Percentiles rank a stretch among this genome's conserved stretches.
Evolutionary conservation across 192 early-diverging fungal species (phyloP).

Genomic region (Obelidium mucronatum): DNA sequence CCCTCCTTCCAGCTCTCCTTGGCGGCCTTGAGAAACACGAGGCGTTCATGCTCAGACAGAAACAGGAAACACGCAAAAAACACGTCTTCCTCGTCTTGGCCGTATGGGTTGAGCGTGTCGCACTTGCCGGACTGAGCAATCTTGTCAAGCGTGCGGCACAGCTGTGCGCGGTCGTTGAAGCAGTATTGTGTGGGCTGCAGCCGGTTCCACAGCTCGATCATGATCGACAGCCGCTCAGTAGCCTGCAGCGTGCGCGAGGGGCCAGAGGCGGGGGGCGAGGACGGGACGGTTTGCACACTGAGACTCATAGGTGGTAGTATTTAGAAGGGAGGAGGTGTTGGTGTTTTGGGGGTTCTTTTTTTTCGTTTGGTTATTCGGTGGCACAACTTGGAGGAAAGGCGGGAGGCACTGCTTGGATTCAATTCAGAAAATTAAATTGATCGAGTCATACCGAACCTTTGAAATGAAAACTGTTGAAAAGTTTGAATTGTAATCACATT

Average conservation of each 20-base stretch:
- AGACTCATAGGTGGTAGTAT: too few relatives aligned
- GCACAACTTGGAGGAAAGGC: too few relatives aligned
- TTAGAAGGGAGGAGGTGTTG: neutral
- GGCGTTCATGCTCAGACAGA: neutral
- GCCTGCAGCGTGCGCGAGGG: neutral
- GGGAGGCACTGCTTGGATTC: neutral
- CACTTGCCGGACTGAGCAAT: neutral
- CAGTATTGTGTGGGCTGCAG: neutral
- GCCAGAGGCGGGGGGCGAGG: neutral
- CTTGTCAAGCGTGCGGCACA: neutral
- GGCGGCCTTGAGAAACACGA: neutral
- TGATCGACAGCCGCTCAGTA: neutral
- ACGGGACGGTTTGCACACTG: too few relatives aligned
- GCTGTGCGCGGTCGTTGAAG: neutral
- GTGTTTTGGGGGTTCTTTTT: neutral
- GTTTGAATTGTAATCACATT: too few relatives aligned
- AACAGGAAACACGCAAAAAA: neutral
- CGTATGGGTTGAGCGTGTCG: neutral
- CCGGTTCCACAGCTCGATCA: neutral
- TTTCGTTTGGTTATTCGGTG: too few relatives aligned
- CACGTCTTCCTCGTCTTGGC: neutral
- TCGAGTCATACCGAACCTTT: too few relatives aligned
- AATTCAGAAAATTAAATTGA: too few relatives aligned
- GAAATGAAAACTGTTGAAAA: too few relatives aligned
- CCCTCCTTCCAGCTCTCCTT: neutral